These are phyloP conservation scores for Thielaviopsis populi DNA, from an alignment of 2,329 filamentous ascomycete species.

Conservation along the genomic window DNA sequence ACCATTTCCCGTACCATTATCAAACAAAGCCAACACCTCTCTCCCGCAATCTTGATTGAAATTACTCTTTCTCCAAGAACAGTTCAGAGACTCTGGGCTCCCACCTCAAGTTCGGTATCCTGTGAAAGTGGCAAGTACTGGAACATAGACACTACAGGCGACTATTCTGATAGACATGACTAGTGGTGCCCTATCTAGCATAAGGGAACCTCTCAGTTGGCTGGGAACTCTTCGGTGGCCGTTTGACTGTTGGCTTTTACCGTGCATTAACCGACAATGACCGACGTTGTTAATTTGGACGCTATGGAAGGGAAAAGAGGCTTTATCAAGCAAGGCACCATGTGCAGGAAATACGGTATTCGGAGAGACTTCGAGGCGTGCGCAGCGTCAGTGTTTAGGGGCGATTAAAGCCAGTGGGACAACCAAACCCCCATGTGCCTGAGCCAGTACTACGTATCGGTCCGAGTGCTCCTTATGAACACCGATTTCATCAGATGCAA, in stretches of 20 bases:
- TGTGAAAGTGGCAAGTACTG: slow-evolving; percentile 18
- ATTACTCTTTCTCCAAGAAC: too few relatives aligned
- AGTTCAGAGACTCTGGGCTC: not conserved
- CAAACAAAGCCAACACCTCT: not conserved
- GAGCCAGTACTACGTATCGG: slow-evolving; percentile 49
- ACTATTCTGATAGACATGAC: not conserved
- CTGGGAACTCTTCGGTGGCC: slow-evolving; percentile 10
- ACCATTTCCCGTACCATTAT: not conserved
- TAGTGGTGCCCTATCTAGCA: not conserved
- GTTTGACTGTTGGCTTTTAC: not conserved
- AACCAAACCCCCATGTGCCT: slow-evolving; percentile 32
- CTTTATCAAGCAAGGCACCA: not conserved
- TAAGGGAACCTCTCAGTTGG: slow-evolving; percentile 1
- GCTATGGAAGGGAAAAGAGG: slow-evolving; percentile 4
- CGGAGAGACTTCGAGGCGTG: too few relatives aligned
- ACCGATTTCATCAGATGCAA: slow-evolving; percentile 36
- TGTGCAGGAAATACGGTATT: not conserved
- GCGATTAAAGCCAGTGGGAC: slow-evolving; percentile 37
- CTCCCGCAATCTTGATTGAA: not conserved
- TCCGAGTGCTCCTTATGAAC: slow-evolving; percentile 31
- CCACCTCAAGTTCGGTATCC: slow-evolving; percentile 16
- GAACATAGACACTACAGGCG: not conserved
- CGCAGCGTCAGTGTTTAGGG: slow-evolving; percentile 33
- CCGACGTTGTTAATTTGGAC: not conserved
- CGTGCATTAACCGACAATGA: slow-evolving; percentile 13